Base-by-base conservation (phyloP, 768 basidiomycete species). In the Tricholoma hemisulphureum region DNA sequence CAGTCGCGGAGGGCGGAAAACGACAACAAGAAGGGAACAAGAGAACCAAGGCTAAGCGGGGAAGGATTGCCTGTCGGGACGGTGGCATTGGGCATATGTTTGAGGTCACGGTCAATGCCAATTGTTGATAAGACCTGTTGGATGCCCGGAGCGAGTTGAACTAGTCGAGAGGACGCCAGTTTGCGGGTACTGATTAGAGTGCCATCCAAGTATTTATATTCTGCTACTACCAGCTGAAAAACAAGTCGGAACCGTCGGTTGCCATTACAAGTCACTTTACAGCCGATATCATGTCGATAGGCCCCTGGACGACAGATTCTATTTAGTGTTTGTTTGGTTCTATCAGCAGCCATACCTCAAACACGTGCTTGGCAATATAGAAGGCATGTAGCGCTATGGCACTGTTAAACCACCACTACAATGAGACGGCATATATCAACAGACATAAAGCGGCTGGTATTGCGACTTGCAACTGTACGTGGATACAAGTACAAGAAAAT, bases 1-100 rank as follows among this genome's bases (percentile, higher is more conserved):
- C 88, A 88, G 64, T 90, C 87, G 11, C 76, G 71, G 24, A 87
- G 64, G 11, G 83, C 85, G 16, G 80, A 74, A 49, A 80, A 75
- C 0, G 85, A 85, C 56, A 83, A 71, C 16, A 87, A 59, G 39
- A 84, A 58, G 3, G 74, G 60, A 29, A 83, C 51, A 1, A 81
- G 34, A 1, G 81, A 72, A 6, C 76, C 59, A 11, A 77, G 20
- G 29, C 23, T 23, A 18, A 3, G n/a, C 6, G n/a, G 43, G 18
- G 45, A 55, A 1, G 28, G 13, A 16, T 24, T 46, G 16, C 24
- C 23, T 13, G 10, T 20, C 28, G 29, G 50, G 1, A 24, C 11
- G 5, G 45, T 46, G 2, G 16, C 24, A 46, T 46, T 46, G 14
- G n/a, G 8, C 4, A 6, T 20, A 8, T 20, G 18, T 23, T 24